Conservation (phyloP, 129 eudicot species). For the Heracleum sosnowskyi region DNA sequence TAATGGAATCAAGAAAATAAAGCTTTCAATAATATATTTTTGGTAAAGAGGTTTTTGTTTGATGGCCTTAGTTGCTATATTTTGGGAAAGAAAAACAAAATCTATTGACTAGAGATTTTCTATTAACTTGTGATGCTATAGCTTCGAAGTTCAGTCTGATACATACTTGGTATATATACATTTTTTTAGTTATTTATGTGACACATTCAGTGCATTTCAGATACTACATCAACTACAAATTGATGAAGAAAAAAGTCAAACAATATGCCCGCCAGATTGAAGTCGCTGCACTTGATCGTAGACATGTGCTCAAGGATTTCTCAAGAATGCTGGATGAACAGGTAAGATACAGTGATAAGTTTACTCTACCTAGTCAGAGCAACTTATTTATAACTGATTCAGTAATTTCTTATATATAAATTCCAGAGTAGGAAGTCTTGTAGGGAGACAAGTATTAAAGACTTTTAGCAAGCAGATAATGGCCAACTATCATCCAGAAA, state of each 20-base stretch:
- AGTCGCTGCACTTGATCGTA: constrained; percentile 21
- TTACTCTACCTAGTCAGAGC: neutral
- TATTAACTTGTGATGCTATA: neutral
- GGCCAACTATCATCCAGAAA: neutral
- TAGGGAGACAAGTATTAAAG: neutral
- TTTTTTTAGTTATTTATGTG: neutral
- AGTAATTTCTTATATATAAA: neutral
- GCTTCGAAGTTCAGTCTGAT: neutral
- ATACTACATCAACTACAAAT: constrained; percentile 50
- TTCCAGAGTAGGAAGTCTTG: neutral
- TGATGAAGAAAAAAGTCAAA: constrained; percentile 47
- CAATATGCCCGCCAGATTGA: constrained; percentile 36
- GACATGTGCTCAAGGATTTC: constrained; percentile 49
- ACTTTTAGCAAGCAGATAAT: neutral
- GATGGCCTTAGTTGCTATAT: neutral
- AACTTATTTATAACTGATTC: neutral
- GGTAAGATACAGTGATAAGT: constrained; percentile 24
- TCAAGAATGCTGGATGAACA: constrained; percentile 82
- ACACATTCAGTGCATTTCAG: constrained; percentile 17
- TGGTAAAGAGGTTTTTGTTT: neutral
- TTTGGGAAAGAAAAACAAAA: constrained; percentile 44
- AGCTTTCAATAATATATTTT: neutral
- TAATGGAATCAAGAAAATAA: neutral
- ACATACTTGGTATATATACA: neutral
- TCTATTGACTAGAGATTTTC: neutral